Evolutionary conservation across 1,284 basidiomycete genomes (phyloP).

Genomic region (Sporisorium reilianum): DNA sequence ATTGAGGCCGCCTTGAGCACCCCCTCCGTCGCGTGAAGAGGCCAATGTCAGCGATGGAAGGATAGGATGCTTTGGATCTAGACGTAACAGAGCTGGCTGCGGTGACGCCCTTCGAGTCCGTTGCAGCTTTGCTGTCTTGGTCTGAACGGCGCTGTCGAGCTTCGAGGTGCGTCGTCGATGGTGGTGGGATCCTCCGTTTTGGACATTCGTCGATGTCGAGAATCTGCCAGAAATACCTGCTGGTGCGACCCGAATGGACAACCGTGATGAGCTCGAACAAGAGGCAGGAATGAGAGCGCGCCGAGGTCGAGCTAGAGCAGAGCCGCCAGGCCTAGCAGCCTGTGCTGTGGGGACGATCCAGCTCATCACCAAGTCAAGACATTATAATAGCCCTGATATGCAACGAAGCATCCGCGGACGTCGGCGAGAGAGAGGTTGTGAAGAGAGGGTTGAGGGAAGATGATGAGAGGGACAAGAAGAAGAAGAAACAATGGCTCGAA

Average conservation of each 20-base stretch:
- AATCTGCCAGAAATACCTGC: background rate
- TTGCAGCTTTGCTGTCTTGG: background rate
- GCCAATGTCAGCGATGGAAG: constrained; percentile 15
- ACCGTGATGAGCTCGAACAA: background rate
- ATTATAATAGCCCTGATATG: background rate
- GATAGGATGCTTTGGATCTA: constrained; percentile 19
- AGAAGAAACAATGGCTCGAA: background rate
- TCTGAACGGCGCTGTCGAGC: background rate
- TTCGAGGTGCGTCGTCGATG: background rate
- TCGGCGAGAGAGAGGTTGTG: background rate
- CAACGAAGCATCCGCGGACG: background rate
- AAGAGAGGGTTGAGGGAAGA: background rate
- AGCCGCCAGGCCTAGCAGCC: background rate
- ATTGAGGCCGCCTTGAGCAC: background rate
- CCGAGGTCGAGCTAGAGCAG: background rate
- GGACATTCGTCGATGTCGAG: background rate
- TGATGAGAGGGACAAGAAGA: background rate
- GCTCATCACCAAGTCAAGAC: constrained; percentile 4
- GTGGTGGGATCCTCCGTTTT: background rate
- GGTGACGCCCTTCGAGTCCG: background rate
- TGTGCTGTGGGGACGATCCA: constrained; percentile 1
- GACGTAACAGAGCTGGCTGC: constrained; percentile 18
- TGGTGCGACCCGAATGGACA: background rate
- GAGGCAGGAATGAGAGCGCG: background rate
- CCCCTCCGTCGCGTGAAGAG: background rate